Evolutionary conservation across 345 rosid species (phyloP).

Genomic region (Corchorus capsularis): DNA sequence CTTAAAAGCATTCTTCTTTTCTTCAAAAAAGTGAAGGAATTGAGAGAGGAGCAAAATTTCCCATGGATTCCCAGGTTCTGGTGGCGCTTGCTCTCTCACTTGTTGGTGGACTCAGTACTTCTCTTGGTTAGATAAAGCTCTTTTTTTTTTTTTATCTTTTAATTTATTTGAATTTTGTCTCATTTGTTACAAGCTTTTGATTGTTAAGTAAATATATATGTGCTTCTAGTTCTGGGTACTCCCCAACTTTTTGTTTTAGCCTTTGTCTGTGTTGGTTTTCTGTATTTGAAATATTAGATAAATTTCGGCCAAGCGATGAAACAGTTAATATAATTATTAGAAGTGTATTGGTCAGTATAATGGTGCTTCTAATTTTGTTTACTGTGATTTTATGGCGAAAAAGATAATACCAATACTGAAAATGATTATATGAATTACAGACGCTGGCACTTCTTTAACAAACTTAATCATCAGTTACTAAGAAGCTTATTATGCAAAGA

Average conservation of each 20-base stretch:
- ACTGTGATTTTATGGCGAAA: neutral
- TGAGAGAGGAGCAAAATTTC: conserved; percentile 13
- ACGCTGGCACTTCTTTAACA: neutral
- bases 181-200: neutral
- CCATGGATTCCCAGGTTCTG: conserved; percentile 63
- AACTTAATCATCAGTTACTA: neutral
- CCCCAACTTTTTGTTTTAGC: neutral
- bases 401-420: neutral
- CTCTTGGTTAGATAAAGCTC: conserved; percentile 45
- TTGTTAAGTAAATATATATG: neutral
- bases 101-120: conserved; percentile 67
- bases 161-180: neutral
- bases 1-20: neutral
- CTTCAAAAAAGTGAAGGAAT: neutral
- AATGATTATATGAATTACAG: neutral
- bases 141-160: neutral
- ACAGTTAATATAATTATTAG: neutral
- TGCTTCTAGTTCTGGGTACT: conserved; percentile 4
- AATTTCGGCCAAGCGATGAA: neutral
- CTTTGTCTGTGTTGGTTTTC: neutral
- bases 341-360: neutral
- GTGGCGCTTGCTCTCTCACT: conserved; percentile 51
- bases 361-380: neutral
- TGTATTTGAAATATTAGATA: neutral
- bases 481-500: neutral